Evolutionary conservation across 768 basidiomycete species (phyloP), one percentile per base, ranked within the genome.

Genomic region (Favolaschia claudopus): DNA sequence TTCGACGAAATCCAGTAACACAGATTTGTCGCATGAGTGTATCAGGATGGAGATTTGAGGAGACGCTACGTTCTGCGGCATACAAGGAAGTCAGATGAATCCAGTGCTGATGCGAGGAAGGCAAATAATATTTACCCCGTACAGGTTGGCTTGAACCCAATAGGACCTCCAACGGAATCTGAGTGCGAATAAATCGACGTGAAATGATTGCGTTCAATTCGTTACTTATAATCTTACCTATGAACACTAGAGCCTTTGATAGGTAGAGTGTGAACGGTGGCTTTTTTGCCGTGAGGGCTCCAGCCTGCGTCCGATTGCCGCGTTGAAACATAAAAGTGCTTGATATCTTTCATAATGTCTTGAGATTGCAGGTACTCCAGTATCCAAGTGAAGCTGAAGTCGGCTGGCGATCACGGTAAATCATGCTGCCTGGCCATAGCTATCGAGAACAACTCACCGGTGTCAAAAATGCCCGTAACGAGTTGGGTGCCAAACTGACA

Each of bases 121-220:
- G 24, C 24, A 22, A 10, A 13, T 13, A 19, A 12, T 45, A 15
- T 27, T 13, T 12, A 24, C 5, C 20, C 9, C 36, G 7, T 27
- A 13, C 3, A 47, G 12, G 53, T 36, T 20, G 20, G 55, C 55
- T 40, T 56, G 55, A 22, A 56, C 45, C 55, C 55, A 56, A 29
- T 56, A 40, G 15, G 44, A 37, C 7, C 37, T 33, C 55, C 55
- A 56, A 14, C 55, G 45, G 55, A 56, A 56, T 31, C 55, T 56
- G 13, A 22, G n/a, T n/a, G 22, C 40, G 24, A 43, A 15, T 9
- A 9, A 24, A 9, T 9, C 20, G 8, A 9, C 20, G 10, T 9
- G 44, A 45, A 12, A 20, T 15, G 25, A 7, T 9, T 15, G 31
- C 10, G 20, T 14, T 45, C 19, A 19, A 10, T 15, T 8, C 17